Percentiles rank a stretch among this genome's conserved stretches.
phyloP scores from a whole-genome alignment of 2,329 filamentous ascomycete genomes.

The Diaporthe sp. region DNA sequence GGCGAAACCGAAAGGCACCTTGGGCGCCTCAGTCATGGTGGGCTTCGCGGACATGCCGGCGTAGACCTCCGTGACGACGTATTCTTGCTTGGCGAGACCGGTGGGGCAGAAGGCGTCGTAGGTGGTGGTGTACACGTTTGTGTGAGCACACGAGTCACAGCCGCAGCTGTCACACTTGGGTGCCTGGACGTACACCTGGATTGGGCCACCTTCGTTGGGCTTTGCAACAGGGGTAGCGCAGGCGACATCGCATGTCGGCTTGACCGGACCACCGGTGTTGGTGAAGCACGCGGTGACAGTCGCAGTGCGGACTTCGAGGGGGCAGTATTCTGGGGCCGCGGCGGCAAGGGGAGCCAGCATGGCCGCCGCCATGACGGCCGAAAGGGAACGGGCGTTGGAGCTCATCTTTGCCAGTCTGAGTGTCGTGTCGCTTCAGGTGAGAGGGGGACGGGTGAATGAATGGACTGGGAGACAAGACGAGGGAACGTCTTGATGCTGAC shows the following conservation, averaged over 20 bases:
- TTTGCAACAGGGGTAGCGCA: slow-evolving; percentile 31
- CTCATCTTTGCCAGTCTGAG: slow-evolving; percentile 7
- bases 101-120: slow-evolving; percentile 35
- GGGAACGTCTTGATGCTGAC: slow-evolving; percentile 16
- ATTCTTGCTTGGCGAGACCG: slow-evolving; percentile 28
- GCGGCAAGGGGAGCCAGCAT: slow-evolving; percentile 16
- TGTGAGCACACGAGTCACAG: slow-evolving; percentile 28
- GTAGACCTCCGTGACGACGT: slow-evolving; percentile 31
- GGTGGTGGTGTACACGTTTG: slow-evolving; percentile 32
- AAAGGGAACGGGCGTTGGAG: slow-evolving; percentile 11
- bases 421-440: background rate
- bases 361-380: slow-evolving; percentile 23
- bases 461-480: slow-evolving; percentile 31
- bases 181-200: slow-evolving; percentile 24
- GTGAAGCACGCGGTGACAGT: slow-evolving; percentile 30
- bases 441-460: slow-evolving; percentile 3
- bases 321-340: slow-evolving; percentile 5
- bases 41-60: slow-evolving; percentile 31
- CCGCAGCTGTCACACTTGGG: slow-evolving; percentile 32
- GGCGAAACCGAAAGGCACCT: slow-evolving; percentile 28
- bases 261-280: slow-evolving; percentile 22
- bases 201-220: background rate
- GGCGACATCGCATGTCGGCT: slow-evolving; percentile 22
- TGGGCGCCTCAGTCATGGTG: background rate
- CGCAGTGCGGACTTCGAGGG: slow-evolving; percentile 29